Base-by-base conservation (phyloP, 768 basidiomycete species). In the Lyophyllum atratum region DNA sequence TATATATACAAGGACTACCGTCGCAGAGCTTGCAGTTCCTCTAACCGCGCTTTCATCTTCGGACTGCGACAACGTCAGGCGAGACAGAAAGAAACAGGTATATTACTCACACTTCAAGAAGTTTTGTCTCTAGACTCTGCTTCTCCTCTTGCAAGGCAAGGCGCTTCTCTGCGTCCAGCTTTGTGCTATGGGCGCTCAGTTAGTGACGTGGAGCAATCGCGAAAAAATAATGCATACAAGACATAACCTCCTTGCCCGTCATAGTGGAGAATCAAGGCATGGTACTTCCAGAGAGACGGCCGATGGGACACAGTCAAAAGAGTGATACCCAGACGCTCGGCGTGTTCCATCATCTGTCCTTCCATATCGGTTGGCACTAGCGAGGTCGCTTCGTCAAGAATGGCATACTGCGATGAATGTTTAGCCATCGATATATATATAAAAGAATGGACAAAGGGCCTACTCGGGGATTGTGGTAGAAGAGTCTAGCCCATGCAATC, bases 181-280 rank as follows among this genome's bases (percentile, higher is more conserved):
- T 86, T 22, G 93, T 93, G 72, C 93, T 95, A 64, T 15, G 47
- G 58, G 55, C 40, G 39, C 47, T 9, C 39, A 33, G 43, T 19
- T 17, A 42, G 19, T 31, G 6, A 22, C 52, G 54, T 22, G 60
- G 33, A 29, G 52, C 28, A 39, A 22, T 37, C 45, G 40, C 6
- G 15, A 46, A 28, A 14, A 49, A 21, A 33, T 50, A 49, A 46
- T 8, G 82, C 92, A 59, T 65, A 94, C 93, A 98, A 99, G 19
- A 95, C 85, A 73, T 98, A 98, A 59, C 92, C 92, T 31, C 96
- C 96, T 71, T 92, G 89, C 7, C 96, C 96, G 65, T 98, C 93
- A 67, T 92, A 94, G 67, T 95, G 92, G 60, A 96, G 73, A 55
- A 96, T 93, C 67, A 89, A 85, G 8, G 87, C 82, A 68, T 96